Evolutionary conservation across 179 eudicot species (phyloP), one percentile per base, ranked within the genome.

Genomic region (Corrigiola litoralis): DNA sequence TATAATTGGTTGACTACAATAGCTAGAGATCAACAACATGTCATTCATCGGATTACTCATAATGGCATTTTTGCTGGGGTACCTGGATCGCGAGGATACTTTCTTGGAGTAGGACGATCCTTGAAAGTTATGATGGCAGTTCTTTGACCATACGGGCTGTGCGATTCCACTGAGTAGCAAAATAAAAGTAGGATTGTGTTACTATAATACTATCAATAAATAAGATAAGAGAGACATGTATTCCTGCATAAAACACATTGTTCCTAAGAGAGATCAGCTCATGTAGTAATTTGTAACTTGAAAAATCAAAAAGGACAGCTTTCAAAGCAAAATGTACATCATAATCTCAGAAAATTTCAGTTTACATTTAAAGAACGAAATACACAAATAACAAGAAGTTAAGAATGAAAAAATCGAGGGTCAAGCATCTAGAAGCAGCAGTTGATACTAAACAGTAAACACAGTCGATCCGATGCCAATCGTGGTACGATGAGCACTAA

Each of bases 11-110:
- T 40, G 51, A 47, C 4, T 31, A 38, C 33, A 59, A 17, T 34
- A 25, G 61, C 44, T 34, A 38, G 50, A 66, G 61, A 66, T n/a
- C 37, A 20, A 23, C 32, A 64, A 47, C 27, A 68, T 66, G 51
- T 56, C 46, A 68, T 49, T 8, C 70, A 77, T 69, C 74, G 38
- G 59, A 24, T 63, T 42, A 64, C 58, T 85, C 81, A 92, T 59
- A 92, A 65, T 29, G 95, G 98, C 69, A 78, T 61, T 81, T 90
- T 90, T 18, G 87, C 81, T 18, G 99, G 97, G 67, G 84, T 88
- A 71, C 99, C 99, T 74, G 96, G 86, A 52, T 77, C 79, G 25
- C 97, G 96, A 32, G 99, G 99, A 79, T 90, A 94, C 74, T 80
- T 88, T 75, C 71, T 81, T 6, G 99, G 95, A 63, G 99, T 94